Percentiles rank a stretch among this genome's conserved stretches.
Conservation (phyloP, 2,329 filamentous ascomycete species). For the Fusarium sp. region DNA sequence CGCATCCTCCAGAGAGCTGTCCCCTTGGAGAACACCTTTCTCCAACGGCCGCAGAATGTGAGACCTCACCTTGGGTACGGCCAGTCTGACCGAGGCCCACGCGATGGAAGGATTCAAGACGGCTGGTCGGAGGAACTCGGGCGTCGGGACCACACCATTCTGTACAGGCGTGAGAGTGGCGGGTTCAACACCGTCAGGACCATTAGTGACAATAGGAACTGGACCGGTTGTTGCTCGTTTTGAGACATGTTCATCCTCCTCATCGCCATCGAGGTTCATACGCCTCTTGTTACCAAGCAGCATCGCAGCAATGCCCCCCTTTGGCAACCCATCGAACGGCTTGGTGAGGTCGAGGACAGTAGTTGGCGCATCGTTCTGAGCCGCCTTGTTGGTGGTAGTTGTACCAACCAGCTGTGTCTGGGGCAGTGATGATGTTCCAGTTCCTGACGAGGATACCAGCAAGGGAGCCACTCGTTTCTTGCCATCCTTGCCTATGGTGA, state of each 20-base stretch:
- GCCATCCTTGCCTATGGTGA: conserved; percentile 95
- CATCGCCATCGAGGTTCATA: conserved; percentile 79
- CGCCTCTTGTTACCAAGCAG: conserved; percentile 95
- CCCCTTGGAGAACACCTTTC: conserved; percentile 66
- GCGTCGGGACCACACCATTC: conserved; percentile 74
- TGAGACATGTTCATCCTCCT: conserved; percentile 70
- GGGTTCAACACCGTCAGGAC: conserved; percentile 81
- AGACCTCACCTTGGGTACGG: conserved; percentile 86
- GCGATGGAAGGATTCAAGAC: conserved; percentile 85
- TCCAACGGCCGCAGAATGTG: conserved; percentile 88
- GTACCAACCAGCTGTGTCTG: conserved; percentile 89
- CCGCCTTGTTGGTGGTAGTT: conserved; percentile 69
- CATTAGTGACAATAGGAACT: conserved; percentile 80
- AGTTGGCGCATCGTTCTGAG: conserved; percentile 79
- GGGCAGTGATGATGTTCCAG: conserved; percentile 87
- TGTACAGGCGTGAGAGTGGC: conserved; percentile 72
- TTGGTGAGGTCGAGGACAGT: conserved; percentile 91
- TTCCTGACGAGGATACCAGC: conserved; percentile 89
- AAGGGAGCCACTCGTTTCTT: conserved; percentile 96
- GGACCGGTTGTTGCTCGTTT: conserved; percentile 74
- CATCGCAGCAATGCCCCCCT: conserved; percentile 86
- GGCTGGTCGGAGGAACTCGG: conserved; percentile 89
- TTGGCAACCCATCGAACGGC: conserved; percentile 92
- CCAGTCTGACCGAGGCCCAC: conserved; percentile 85
- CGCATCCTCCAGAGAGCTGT: conserved; percentile 70